phyloP scores from a whole-genome alignment of 768 basidiomycete genomes.

The Gautieria morchelliformis region DNA sequence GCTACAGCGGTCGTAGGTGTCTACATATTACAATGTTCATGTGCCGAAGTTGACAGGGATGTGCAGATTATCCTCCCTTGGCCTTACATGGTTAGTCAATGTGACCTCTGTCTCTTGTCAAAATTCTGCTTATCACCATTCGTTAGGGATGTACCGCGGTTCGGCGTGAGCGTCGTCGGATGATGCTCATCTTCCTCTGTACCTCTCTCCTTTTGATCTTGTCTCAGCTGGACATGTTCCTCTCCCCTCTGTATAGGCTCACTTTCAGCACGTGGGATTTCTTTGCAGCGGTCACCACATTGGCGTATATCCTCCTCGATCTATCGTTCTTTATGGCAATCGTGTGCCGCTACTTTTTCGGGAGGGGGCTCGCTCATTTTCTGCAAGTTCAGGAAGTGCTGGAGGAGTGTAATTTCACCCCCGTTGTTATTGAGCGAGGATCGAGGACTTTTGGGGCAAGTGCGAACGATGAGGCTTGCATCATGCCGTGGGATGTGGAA shows the following conservation, averaged over 20 bases:
- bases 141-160: slow-evolving; percentile 41
- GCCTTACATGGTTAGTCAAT: slow-evolving; percentile 28
- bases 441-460: too few species aligned
- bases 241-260: slow-evolving; percentile 27
- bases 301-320: slow-evolving; percentile 22
- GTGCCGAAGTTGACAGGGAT: not conserved
- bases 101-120: not conserved
- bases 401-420: slow-evolving; percentile 4
- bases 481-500: too few species aligned
- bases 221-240: slow-evolving; percentile 34
- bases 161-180: slow-evolving; percentile 30
- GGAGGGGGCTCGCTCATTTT: slow-evolving; percentile 43
- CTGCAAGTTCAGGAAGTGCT: slow-evolving; percentile 7
- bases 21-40: too few species aligned
- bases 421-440: not conserved
- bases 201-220: slow-evolving; percentile 30
- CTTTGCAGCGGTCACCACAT: not conserved
- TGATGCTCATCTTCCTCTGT: slow-evolving; percentile 30
- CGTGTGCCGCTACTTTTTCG: slow-evolving; percentile 45
- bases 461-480: too few species aligned
- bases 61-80: slow-evolving; percentile 36
- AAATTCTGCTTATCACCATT: not conserved
- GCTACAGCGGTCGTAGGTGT: slow-evolving; percentile 31
- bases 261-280: slow-evolving; percentile 28
- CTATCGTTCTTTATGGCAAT: slow-evolving; percentile 34